Base-by-base conservation (phyloP, 768 basidiomycete species). In the Botryobasidium botryosum region DNA sequence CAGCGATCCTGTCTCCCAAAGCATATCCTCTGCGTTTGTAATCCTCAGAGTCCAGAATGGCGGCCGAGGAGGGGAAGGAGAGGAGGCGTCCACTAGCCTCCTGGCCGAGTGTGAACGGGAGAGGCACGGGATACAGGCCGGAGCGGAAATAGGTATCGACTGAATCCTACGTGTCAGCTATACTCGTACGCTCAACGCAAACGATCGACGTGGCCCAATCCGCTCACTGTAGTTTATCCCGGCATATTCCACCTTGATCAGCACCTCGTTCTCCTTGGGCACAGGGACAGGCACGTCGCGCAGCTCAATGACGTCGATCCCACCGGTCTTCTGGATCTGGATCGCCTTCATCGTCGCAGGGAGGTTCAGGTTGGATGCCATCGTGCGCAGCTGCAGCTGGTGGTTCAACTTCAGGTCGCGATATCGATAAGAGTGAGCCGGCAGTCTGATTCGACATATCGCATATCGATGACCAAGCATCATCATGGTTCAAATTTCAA, bases 21-120 rank as follows among this genome's bases (percentile, higher is more conserved):
- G 68, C 64, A 57, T 71, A 83, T 5, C 69, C 69, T 25, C 75
- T 69, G 52, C 68, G 69, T 60, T 83, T 72, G 61, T 67, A 82
- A 1, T 72, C 70, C 31, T 69, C 64, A 47, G 80, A 65, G 37
- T 71, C 65, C 44, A 81, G 64, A 13, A 82, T 71, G 4, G 61
- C 57, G 4, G 62, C 57, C 47, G 84, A 79, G 0, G 73, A 74
- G 15, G 88, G 88, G 28, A 92, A 64, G 10, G 70, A 68, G 33
- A 82, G 68, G 45, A 97, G 69, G 4, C 67, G 71, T 0, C 94
- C 94, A 2, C 82, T 69, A 0, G 70, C 71, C 61, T 97, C 92
- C 52, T 71, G 71, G 3, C 91, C 90, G 18, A 90, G 62, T 10
- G 72, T 68, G 29, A 71, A 69, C 4, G 86, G 83, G 52, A 79